Evolutionary conservation across 495 filamentous ascomycete genomes (phyloP).

Genomic region (Cairneyella variabilis): DNA sequence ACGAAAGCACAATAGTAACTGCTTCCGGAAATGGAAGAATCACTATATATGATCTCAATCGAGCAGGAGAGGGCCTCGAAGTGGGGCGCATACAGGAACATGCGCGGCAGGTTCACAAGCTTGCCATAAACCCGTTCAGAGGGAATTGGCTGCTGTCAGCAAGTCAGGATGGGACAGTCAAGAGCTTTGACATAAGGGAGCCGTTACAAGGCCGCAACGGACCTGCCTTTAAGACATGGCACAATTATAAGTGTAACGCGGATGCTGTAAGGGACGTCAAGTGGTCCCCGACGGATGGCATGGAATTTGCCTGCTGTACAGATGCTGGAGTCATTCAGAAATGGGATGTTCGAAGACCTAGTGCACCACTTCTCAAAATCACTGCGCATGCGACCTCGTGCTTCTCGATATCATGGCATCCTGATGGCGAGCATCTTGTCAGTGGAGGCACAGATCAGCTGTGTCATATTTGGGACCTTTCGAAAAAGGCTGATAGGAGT

Average conservation of each 20-base stretch:
- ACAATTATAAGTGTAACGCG: conserved; percentile 48
- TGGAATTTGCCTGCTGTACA: conserved; percentile 85
- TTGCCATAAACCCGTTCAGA: conserved; percentile 84
- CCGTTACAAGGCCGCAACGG: conserved; percentile 36
- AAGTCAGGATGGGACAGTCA: conserved; percentile 87
- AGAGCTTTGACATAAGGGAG: conserved; percentile 50
- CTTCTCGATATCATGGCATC: conserved; percentile 89
- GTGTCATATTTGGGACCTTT: conserved; percentile 91
- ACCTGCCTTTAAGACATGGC: conserved; percentile 37
- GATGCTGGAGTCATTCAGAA: conserved; percentile 72
- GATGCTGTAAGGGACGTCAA: conserved; percentile 83
- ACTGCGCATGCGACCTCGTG: conserved; percentile 80
- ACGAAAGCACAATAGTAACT: conserved; percentile 69
- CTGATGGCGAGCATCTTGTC: conserved; percentile 84
- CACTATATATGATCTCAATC: conserved; percentile 76
- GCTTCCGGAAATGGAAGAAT: conserved; percentile 85
- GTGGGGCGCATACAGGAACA: conserved; percentile 72
- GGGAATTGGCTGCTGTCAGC: conserved; percentile 78
- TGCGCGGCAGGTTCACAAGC: conserved; percentile 82
- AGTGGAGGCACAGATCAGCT: conserved; percentile 80
- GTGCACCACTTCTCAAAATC: conserved; percentile 58
- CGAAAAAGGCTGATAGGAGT: conserved; percentile 67
- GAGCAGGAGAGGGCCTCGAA: conserved; percentile 56
- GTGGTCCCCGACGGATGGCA: conserved; percentile 82
- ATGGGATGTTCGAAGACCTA: conserved; percentile 48